These are phyloP conservation scores for Candida taoyuanica DNA, from an alignment of 805 yeast species.

Conservation along the genomic window DNA sequence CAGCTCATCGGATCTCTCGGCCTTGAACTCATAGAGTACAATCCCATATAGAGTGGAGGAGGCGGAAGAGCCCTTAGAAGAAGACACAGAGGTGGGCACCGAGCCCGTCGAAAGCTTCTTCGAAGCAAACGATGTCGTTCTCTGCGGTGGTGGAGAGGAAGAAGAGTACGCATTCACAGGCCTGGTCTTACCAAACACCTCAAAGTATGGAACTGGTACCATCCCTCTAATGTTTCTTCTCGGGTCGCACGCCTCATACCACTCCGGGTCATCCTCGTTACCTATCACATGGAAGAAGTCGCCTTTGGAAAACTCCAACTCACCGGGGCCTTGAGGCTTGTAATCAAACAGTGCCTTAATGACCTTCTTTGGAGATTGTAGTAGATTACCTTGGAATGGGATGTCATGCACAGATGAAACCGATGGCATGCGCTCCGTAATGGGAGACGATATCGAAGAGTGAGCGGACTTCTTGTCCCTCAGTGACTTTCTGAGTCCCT, in stretches of 20 bases:
- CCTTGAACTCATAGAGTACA: slow-evolving; percentile 80
- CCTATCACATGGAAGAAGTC: slow-evolving; percentile 84
- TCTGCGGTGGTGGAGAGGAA: slow-evolving; percentile 7
- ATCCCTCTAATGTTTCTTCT: slow-evolving; percentile 70
- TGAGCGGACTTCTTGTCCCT: slow-evolving; percentile 25
- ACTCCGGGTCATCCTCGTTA: slow-evolving; percentile 51
- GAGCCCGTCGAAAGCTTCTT: slow-evolving; percentile 21
- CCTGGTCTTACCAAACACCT: slow-evolving; percentile 62
- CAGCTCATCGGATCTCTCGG: slow-evolving; percentile 75
- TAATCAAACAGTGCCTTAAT: slow-evolving; percentile 80
- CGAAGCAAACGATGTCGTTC: slow-evolving; percentile 9
- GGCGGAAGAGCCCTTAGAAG: slow-evolving; percentile 13
- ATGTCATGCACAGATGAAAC: slow-evolving; percentile 24
- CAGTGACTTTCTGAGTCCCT: slow-evolving; percentile 28
- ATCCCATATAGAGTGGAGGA: slow-evolving; percentile 66
- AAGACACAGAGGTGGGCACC: slow-evolving; percentile 21
- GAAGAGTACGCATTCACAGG: slow-evolving; percentile 24
- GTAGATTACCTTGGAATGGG: slow-evolving; percentile 19
- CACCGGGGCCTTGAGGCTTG: slow-evolving; percentile 74
- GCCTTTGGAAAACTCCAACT: slow-evolving; percentile 71
- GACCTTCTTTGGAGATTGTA: slow-evolving; percentile 69
- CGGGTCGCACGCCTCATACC: slow-evolving; percentile 91
- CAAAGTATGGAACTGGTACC: slow-evolving; percentile 85
- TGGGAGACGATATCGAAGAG: slow-evolving; percentile 25
- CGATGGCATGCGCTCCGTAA: slow-evolving; percentile 18